Conservation (phyloP, 495 filamentous ascomycete species). For the Hypoxylon perforatum region DNA sequence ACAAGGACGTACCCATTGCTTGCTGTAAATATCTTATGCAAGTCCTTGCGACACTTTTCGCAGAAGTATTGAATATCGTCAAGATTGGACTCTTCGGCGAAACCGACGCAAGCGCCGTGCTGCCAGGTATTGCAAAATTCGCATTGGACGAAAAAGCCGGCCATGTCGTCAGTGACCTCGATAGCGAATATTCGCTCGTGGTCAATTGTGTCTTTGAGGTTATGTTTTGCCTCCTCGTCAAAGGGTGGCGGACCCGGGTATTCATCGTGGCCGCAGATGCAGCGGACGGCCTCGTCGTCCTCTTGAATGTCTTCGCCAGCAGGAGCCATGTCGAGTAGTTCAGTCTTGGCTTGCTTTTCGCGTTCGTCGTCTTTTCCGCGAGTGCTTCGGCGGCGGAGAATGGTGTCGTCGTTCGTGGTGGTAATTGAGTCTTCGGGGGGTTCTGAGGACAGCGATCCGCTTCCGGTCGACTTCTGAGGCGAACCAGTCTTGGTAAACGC, state of each 20-base stretch:
- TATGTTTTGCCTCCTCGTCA: slow-evolving; percentile 67
- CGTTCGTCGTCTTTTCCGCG: slow-evolving; percentile 63
- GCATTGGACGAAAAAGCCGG: slow-evolving; percentile 97
- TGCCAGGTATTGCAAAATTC: slow-evolving; percentile 99
- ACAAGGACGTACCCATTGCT: slow-evolving; percentile 82
- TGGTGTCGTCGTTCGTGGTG: slow-evolving; percentile 55
- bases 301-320: slow-evolving; percentile 74
- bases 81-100: slow-evolving; percentile 89
- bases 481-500: slow-evolving; percentile 77
- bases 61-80: slow-evolving; percentile 91
- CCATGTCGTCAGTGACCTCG: slow-evolving; percentile 82
- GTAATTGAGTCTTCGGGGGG: slow-evolving; percentile 72
- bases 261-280: slow-evolving; percentile 92
- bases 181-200: slow-evolving; percentile 70
- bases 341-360: slow-evolving; percentile 53
- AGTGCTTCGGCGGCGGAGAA: slow-evolving; percentile 68
- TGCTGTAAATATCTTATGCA: slow-evolving; percentile 83
- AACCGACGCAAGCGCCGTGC: slow-evolving; percentile 97
- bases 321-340: slow-evolving; percentile 64
- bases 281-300: slow-evolving; percentile 93
- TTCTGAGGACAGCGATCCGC: slow-evolving; percentile 79
- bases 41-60: slow-evolving; percentile 89
- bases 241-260: slow-evolving; percentile 88
- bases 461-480: slow-evolving; percentile 76
- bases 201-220: slow-evolving; percentile 60